phyloP scores from a whole-genome alignment of 2,329 filamentous ascomycete genomes.

The Apiospora sp. region DNA sequence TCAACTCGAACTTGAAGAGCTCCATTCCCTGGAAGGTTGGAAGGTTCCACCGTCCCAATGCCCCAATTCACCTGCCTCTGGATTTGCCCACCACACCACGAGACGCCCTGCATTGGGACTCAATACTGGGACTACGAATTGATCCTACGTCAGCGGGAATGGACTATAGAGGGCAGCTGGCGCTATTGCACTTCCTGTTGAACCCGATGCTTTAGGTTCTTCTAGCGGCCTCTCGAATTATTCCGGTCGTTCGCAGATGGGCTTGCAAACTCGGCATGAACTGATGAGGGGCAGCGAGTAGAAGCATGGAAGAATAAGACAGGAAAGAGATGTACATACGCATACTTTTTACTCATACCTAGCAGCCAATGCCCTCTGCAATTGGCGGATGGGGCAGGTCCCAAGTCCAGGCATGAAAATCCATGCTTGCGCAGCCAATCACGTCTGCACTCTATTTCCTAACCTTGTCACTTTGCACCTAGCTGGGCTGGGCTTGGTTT shows the following conservation, averaged over 20 bases:
- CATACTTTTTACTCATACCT: constrained; percentile 5
- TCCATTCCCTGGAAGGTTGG: constrained; percentile 16
- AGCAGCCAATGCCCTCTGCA: not conserved
- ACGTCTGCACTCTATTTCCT: constrained; percentile 14
- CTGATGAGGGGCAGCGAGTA: constrained; percentile 3
- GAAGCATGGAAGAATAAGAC: not conserved
- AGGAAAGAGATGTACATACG: too few relatives aligned
- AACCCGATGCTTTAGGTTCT: not conserved
- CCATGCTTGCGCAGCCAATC: constrained; percentile 17
- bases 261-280: not conserved
- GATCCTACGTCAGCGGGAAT: constrained; percentile 3
- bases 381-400: constrained; percentile 11
- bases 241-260: not conserved
- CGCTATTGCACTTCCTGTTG: not conserved
- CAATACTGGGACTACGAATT: constrained; percentile 5
- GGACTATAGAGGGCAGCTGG: not conserved
- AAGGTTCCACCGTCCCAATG: not conserved
- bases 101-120: constrained; percentile 10
- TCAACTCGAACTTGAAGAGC: not conserved
- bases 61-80: not conserved
- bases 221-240: not conserved
- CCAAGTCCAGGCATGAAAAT: constrained; percentile 8
- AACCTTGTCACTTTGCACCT: constrained; percentile 17
- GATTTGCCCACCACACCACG: constrained; percentile 1
- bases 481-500: constrained; percentile 1